Base-by-base conservation (phyloP, 2,329 filamentous ascomycete genomes). In the Trichoderma citrinoviride region DNA sequence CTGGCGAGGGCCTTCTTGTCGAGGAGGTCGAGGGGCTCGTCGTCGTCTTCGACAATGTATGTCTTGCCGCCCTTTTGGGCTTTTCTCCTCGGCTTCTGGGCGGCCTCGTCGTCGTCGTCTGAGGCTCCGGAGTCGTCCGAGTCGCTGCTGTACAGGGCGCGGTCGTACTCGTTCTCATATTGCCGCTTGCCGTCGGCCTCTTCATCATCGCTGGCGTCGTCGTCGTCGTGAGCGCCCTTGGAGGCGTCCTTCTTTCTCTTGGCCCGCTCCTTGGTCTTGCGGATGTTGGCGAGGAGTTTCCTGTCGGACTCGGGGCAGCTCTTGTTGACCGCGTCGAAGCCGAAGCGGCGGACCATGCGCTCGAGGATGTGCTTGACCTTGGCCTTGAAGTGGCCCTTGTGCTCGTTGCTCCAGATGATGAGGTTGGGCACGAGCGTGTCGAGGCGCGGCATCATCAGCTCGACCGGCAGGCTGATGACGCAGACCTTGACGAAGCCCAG, bases 341-440 rank as follows among this genome's bases (percentile, higher is more conserved):
- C 93, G 73, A 97, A 98, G 64, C 94, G 88, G 54, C 94, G 87
- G 23, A 98, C 90, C 85, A 97, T 92, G 60, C 95, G 88, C 79
- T 99, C 95, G 17, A 99, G 81, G 68, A 99, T 98, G 74, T 97
- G 93, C 86, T 97, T 98, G 70, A 99, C 93, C 82, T 98, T 99
- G 56, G 91, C 89, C 73, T 94, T 92, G 81, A 99, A 95, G 75
- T 96, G 93, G 14, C 93, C 93, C 81, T 98, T 98, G 82, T 99
- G 96, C 78, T 99, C 95, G 77, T 97, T 92, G 74, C 91, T 93
- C 94, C 95, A 99, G 47, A 93, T 87, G 83, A 98, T 92, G 21
- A 98, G 82, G 77, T 96, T 96, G 3, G 93, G 92, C 2, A 99
- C 86, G 54, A 99, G 83, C 0, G 88, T 87, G 37, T 83, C 80